Conservation (phyloP, 148 eudicot genomes). For the Vaccinium macrocarpon region DNA sequence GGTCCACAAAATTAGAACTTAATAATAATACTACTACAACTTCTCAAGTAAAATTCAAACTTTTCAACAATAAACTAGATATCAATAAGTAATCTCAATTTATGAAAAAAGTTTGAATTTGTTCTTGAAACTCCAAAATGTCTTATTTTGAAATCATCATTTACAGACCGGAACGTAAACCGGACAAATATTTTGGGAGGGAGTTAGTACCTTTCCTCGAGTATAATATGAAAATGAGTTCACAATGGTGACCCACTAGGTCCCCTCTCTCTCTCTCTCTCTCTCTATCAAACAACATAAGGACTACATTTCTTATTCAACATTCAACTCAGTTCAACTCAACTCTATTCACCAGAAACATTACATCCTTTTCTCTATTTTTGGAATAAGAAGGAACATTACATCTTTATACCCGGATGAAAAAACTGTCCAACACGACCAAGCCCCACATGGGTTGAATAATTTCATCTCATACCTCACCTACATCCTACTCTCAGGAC, state of each 20-base stretch:
- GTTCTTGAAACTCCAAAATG: too few relatives aligned
- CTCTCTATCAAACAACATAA: background rate
- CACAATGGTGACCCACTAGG: background rate
- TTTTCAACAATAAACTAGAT: too few relatives aligned
- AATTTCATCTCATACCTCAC: constrained; percentile 21
- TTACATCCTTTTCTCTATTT: background rate
- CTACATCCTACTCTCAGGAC: constrained; percentile 5
- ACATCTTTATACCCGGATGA: constrained; percentile 15
- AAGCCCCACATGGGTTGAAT: background rate
- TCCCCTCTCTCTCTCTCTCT: background rate
- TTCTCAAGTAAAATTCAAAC: too few relatives aligned
- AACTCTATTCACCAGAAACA: background rate
- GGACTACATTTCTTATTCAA: background rate
- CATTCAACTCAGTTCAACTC: background rate
- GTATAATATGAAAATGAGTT: background rate
- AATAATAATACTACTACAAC: too few relatives aligned
- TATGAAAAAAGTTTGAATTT: too few relatives aligned
- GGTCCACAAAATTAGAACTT: too few relatives aligned
- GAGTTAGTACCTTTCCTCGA: background rate
- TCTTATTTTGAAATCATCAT: too few relatives aligned
- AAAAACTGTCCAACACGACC: constrained; percentile 12
- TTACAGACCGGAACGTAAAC: background rate
- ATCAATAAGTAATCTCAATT: too few relatives aligned
- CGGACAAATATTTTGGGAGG: background rate
- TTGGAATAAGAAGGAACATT: background rate